Evolutionary conservation across 768 basidiomycete genomes (phyloP).

Genomic region (Trametes meyenii): DNA sequence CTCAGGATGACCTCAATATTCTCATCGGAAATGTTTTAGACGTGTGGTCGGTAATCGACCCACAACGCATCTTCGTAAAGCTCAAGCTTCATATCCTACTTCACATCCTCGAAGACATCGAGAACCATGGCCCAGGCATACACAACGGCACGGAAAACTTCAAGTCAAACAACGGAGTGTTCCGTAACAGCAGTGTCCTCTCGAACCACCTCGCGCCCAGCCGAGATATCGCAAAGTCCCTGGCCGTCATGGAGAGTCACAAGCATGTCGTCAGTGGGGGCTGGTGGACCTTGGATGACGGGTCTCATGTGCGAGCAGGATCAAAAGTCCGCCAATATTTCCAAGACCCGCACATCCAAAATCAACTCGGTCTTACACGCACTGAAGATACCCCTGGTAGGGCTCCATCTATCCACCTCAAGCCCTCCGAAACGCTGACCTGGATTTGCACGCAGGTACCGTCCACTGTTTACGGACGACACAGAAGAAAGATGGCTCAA

Average conservation of each 20-base stretch:
- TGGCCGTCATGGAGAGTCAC: conserved; percentile 25
- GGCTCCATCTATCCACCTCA: too few species aligned
- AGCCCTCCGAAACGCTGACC: too few species aligned
- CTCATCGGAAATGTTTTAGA: conserved; percentile 25
- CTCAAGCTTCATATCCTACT: conserved; percentile 22
- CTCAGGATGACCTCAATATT: conserved; percentile 16
- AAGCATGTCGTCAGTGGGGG: conserved; percentile 21
- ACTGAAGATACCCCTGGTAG: background rate
- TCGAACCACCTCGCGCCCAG: conserved; percentile 46
- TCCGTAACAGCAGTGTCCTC: conserved; percentile 41
- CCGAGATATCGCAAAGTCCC: conserved; percentile 17
- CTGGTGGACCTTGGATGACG: background rate
- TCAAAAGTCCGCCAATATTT: background rate
- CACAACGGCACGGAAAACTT: conserved; percentile 40
- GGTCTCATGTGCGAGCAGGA: background rate
- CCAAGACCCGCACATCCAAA: background rate
- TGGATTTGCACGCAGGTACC: too few species aligned
- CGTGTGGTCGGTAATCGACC: conserved; percentile 16
- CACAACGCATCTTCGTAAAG: conserved; percentile 16
- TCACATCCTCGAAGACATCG: conserved; percentile 21
- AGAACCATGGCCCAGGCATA: conserved; percentile 37
- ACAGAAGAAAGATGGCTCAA: background rate
- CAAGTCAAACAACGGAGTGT: conserved; percentile 47
- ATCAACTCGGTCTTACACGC: background rate
- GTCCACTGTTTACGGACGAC: background rate